These are phyloP conservation scores for Erodium chrysanthum DNA, from an alignment of 441 rosid species.

Conservation along the genomic window DNA sequence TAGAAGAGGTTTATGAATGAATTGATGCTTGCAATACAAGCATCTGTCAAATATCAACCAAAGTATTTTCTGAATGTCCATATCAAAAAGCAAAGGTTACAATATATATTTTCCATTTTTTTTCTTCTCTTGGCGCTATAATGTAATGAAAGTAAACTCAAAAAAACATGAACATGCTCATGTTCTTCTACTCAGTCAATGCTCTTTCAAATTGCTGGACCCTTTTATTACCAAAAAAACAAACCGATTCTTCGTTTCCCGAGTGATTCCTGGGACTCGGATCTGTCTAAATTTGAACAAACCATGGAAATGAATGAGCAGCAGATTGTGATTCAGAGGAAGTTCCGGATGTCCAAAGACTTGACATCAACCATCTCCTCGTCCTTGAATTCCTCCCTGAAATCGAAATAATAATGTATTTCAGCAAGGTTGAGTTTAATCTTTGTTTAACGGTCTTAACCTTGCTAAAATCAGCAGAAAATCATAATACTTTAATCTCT, in stretches of 20 bases:
- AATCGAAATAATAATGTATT: neutral
- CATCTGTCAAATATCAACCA: neutral
- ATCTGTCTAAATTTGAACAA: neutral
- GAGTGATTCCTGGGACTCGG: constrained; percentile 7
- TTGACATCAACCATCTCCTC: constrained; percentile 64
- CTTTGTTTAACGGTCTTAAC: too few relatives aligned
- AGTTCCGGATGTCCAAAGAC: constrained; percentile 85
- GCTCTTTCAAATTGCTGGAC: neutral
- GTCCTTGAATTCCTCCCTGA: constrained; percentile 89
- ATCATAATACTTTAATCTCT: too few relatives aligned
- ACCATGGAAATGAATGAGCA: neutral
- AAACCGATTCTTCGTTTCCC: constrained; percentile 7
- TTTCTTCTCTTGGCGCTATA: neutral
- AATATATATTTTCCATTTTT: too few relatives aligned
- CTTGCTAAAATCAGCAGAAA: too few relatives aligned
- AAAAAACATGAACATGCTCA: neutral
- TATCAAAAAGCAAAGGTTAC: neutral
- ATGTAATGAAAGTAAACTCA: neutral
- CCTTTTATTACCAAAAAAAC: constrained; percentile 16
- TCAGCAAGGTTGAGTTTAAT: neutral
- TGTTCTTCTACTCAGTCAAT: neutral
- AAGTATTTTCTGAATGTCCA: too few relatives aligned
- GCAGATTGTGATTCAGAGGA: constrained; percentile 31
- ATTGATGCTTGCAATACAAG: neutral
- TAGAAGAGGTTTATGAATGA: neutral